Evolutionary conservation across 73 alveolate species (phyloP).

Genomic region (Effrenium voratum): DNA sequence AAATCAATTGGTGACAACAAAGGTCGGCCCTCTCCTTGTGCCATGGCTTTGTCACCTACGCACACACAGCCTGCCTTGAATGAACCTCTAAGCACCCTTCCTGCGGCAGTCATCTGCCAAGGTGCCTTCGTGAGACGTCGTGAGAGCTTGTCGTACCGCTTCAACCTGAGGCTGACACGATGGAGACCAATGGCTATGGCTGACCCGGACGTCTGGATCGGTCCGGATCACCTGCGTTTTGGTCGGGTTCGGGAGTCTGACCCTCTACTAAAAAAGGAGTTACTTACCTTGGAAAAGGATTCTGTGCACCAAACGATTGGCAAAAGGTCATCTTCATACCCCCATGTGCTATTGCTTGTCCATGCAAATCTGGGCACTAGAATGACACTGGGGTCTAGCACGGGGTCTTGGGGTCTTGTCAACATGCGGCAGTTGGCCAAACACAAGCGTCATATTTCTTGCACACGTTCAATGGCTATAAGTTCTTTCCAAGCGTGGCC

Average conservation of each 20-base stretch:
- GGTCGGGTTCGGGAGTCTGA: neutral
- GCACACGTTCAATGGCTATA: neutral
- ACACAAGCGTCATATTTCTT: neutral
- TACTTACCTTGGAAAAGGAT: too few species aligned
- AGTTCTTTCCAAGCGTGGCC: neutral
- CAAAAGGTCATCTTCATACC: too few species aligned
- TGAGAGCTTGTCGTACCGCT: slow-evolving; percentile 88
- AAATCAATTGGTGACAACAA: neutral
- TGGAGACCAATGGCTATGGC: too few species aligned
- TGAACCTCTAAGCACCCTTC: neutral
- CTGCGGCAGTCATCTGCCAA: neutral
- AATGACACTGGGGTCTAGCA: too few species aligned
- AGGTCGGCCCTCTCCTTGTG: neutral
- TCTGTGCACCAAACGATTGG: neutral
- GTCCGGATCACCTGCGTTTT: neutral
- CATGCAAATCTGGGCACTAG: too few species aligned
- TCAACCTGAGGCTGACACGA: too few species aligned
- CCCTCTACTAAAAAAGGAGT: neutral
- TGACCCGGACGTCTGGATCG: too few species aligned
- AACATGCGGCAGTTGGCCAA: too few species aligned
- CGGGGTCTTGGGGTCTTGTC: too few species aligned
- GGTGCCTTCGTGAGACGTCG: slow-evolving; percentile 29
- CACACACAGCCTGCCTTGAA: neutral
- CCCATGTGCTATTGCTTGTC: too few species aligned
- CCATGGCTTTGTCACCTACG: neutral